Percentiles rank a stretch among this genome's conserved stretches.
Evolutionary conservation across 257 asterid genomes (phyloP).

Genomic region (Gentiana macrophylla): DNA sequence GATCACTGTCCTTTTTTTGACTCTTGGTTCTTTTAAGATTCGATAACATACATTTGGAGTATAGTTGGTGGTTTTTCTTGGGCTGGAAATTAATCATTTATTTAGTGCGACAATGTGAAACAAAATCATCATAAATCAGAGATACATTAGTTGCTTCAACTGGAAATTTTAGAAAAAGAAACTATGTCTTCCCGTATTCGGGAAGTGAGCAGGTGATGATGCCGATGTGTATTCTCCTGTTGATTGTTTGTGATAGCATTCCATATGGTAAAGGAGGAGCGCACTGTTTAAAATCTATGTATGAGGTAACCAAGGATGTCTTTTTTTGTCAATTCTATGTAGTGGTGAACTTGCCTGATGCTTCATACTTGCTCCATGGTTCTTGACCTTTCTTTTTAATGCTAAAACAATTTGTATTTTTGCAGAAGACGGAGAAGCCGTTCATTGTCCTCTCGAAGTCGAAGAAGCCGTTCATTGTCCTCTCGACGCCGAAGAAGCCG

Average conservation of each 20-base stretch:
- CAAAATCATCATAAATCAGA: slow-evolving; percentile 18
- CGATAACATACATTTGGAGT: slow-evolving; percentile 1
- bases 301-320: slow-evolving; percentile 89
- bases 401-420: slow-evolving; percentile 41
- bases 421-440: slow-evolving; percentile 81
- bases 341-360: slow-evolving; percentile 36
- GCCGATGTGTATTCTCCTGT: slow-evolving; percentile 78
- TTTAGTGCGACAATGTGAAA: background rate
- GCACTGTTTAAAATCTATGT: slow-evolving; percentile 75
- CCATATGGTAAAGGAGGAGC: slow-evolving; percentile 93
- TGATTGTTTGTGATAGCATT: slow-evolving; percentile 89
- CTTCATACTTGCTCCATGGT: slow-evolving; percentile 15
- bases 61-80: background rate
- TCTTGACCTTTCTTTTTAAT: slow-evolving; percentile 22
- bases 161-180: slow-evolving; percentile 35
- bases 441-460: no score
- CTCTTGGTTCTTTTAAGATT: slow-evolving; percentile 7
- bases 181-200: slow-evolving; percentile 56
- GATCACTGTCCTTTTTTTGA: slow-evolving; percentile 22
- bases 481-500: no score
- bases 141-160: slow-evolving; percentile 20
- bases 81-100: background rate
- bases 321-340: slow-evolving; percentile 9
- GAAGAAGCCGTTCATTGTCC: no score
- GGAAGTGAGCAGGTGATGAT: slow-evolving; percentile 87